Conservation (phyloP, 176 grass and related monocot genomes). For the Oryza punctata region DNA sequence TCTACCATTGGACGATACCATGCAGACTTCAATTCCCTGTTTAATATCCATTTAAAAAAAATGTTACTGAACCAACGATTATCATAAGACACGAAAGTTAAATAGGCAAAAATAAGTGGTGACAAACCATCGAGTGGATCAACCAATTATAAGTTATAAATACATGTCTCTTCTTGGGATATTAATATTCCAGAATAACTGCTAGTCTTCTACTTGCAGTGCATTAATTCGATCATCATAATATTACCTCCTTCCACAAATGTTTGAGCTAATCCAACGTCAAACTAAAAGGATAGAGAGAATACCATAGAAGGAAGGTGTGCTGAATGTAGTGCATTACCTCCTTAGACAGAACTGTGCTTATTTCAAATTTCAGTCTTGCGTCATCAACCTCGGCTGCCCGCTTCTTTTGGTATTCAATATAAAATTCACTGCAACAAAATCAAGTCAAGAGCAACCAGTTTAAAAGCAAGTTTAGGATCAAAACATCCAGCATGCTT, state of each 20-base stretch:
- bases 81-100: background rate
- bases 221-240: background rate
- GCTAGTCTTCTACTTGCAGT: slow-evolving; percentile 3
- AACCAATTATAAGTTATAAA: background rate
- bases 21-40: slow-evolving; percentile 43
- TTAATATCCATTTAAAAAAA: slow-evolving; percentile 3
- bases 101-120: slow-evolving; percentile 11
- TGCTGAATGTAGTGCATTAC: slow-evolving; percentile 37
- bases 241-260: too few relatives aligned
- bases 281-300: too few relatives aligned
- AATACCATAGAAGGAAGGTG: slow-evolving; percentile 6
- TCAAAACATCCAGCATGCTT: background rate
- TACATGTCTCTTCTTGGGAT: background rate
- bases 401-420: slow-evolving; percentile 80
- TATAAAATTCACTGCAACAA: slow-evolving; percentile 63
- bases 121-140: background rate
- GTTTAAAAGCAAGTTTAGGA: background rate
- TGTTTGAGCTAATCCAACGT: too few relatives aligned
- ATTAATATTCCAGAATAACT: slow-evolving; percentile 18
- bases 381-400: slow-evolving; percentile 65
- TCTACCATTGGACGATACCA: slow-evolving; percentile 47
- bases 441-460: slow-evolving; percentile 11
- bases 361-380: slow-evolving; percentile 88
- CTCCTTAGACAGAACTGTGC: slow-evolving; percentile 87
- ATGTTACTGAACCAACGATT: slow-evolving; percentile 1